phyloP scores from a whole-genome alignment of 2,329 filamentous ascomycete genomes.

The Colletotrichum cordylinicola region DNA sequence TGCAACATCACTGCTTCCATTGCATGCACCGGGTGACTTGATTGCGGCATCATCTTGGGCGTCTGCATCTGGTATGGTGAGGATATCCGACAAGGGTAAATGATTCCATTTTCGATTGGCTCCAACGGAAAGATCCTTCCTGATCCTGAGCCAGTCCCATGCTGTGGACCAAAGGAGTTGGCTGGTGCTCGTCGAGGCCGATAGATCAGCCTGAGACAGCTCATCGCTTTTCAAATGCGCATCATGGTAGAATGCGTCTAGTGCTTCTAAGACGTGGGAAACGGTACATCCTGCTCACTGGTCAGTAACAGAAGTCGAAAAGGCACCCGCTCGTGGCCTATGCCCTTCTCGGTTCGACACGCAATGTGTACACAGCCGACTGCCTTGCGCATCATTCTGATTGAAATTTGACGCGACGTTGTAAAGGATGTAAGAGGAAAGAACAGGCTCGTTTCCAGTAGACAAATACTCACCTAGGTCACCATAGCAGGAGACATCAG shows the following conservation, averaged over 20 bases:
- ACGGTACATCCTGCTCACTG: conserved; percentile 18
- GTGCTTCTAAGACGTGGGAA: conserved; percentile 13
- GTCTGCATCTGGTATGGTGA: conserved; percentile 17
- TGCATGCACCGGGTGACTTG: neutral
- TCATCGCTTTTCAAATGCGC: neutral
- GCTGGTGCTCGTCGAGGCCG: neutral
- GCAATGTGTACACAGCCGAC: neutral
- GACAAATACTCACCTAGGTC: conserved; percentile 18
- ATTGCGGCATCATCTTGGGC: neutral
- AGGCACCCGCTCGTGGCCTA: neutral
- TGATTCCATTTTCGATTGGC: conserved; percentile 24
- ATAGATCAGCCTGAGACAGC: neutral
- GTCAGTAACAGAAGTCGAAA: neutral
- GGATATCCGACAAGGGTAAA: conserved; percentile 21
- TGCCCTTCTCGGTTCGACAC: neutral
- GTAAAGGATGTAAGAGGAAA: neutral
- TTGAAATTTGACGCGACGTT: neutral
- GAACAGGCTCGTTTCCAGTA: neutral
- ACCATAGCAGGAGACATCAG: conserved; percentile 24
- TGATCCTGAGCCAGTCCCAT: conserved; percentile 28
- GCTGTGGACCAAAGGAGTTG: conserved; percentile 20
- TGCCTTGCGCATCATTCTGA: neutral
- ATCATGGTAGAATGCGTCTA: conserved; percentile 12
- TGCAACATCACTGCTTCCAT: neutral
- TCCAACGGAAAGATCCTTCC: conserved; percentile 28